phyloP scores from a whole-genome alignment of 257 asterid genomes.

The Capsicum rhomboideum region DNA sequence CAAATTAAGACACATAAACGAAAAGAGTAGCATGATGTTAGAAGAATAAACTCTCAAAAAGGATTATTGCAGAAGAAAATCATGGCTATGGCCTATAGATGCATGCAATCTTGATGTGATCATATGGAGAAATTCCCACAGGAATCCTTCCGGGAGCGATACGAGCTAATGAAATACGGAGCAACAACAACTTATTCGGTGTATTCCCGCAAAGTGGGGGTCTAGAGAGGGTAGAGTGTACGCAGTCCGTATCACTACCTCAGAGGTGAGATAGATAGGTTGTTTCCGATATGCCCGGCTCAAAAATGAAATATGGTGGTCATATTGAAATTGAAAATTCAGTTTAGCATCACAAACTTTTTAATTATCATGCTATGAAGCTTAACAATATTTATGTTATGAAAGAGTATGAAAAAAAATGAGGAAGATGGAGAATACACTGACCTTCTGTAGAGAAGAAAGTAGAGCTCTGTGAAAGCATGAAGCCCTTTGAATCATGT shows the following conservation, averaged over 20 bases:
- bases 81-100: not conserved
- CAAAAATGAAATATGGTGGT: no score
- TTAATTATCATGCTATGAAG: not conserved
- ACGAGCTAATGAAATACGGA: not conserved
- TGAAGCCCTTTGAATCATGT: not conserved
- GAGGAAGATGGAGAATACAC: not conserved
- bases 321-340: not conserved
- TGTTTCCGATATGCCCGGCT: no score
- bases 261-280: no score
- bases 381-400: not conserved
- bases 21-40: not conserved
- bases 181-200: no score
- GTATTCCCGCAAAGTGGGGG: no score
- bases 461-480: not conserved
- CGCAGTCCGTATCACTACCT: no score
- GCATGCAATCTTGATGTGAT: not conserved
- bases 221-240: no score
- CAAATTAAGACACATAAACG: not conserved
- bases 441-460: not conserved
- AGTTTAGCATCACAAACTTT: not conserved
- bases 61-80: not conserved
- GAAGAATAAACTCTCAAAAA: not conserved
- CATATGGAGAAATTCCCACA: not conserved
- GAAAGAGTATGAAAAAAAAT: not conserved
- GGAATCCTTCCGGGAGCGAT: not conserved